Percentiles rank a stretch among this genome's conserved stretches.
phyloP scores from a whole-genome alignment of 768 basidiomycete species.

The Phylloporus arenicola region DNA sequence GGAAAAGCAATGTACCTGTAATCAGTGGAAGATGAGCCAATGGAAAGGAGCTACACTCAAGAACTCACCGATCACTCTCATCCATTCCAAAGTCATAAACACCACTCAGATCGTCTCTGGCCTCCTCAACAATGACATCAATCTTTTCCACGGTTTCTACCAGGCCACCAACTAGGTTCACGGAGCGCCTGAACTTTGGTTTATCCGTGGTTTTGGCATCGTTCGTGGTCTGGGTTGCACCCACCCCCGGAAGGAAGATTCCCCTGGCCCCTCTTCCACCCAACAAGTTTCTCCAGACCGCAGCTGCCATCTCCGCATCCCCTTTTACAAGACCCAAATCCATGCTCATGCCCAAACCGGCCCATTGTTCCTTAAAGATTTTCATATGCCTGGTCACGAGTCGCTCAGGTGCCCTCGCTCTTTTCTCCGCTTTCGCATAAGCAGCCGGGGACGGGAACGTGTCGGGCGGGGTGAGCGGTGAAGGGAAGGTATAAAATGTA shows the following conservation, averaged over 20 bases:
- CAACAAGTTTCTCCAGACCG: slow-evolving; percentile 89
- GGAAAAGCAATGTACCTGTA: slow-evolving; percentile 71
- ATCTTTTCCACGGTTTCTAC: slow-evolving; percentile 57
- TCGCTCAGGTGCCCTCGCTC: slow-evolving; percentile 61
- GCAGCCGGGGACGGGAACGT: slow-evolving; percentile 26
- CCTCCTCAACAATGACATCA: slow-evolving; percentile 53
- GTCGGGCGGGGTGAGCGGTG: slow-evolving; percentile 20
- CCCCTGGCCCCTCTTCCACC: slow-evolving; percentile 78
- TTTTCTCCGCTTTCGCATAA: slow-evolving; percentile 26
- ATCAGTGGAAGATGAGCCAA: slow-evolving; percentile 2
- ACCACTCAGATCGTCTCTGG: slow-evolving; percentile 61
- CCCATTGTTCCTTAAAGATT: slow-evolving; percentile 88
- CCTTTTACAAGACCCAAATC: slow-evolving; percentile 71
- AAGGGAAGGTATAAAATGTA: slow-evolving; percentile 25
- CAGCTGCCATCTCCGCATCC: slow-evolving; percentile 80
- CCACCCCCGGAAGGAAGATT: slow-evolving; percentile 36
- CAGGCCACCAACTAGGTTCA: slow-evolving; percentile 67
- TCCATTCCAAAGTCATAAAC: slow-evolving; percentile 62
- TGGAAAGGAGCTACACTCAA: neutral
- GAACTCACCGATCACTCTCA: slow-evolving; percentile 36
- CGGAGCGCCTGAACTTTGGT: slow-evolving; percentile 48
- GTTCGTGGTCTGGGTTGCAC: slow-evolving; percentile 6
- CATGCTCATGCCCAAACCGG: slow-evolving; percentile 71
- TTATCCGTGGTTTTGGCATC: slow-evolving; percentile 1
- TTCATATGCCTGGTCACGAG: slow-evolving; percentile 86